Evolutionary conservation across 495 filamentous ascomycete species (phyloP), one percentile per base, ranked within the genome.

Genomic region (Usnea hakonensis): DNA sequence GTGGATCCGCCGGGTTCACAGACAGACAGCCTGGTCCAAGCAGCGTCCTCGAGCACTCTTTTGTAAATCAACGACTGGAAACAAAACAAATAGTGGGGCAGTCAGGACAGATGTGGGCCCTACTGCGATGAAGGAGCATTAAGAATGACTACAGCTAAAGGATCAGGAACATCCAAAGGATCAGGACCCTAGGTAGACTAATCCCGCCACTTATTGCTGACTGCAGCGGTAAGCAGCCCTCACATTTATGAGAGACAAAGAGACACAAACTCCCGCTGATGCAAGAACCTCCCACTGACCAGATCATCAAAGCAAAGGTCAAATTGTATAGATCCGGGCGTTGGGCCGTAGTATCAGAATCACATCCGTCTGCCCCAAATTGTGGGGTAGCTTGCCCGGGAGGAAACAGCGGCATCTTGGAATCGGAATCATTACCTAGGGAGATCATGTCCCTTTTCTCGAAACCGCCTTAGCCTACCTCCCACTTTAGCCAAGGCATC

Each of bases 331-430:
- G 30, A 28, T 17, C 11, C 14, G 17, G 26, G 30, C 46, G 17
- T 8, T 52, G 48, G 14, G 17, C 28, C 17, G 13, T 17, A 52
- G 6, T 3, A 32, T 23, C 40, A 33, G 26, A 26, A 26, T 35
- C 36, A 53, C 37, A 21, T 36, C 54, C 40, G 17, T 26, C 9
- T 26, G 43, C n/a, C 44, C 44, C 44, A 48, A 11, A 48, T 14
- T 60, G 44, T 60, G 46, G 44, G 44, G 58, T 37, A 28, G 41
- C 41, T 19, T 23, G 23, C 5, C 36, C 36, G 58, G 58, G 36
- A 60, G 10, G 14, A 60, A 33, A 40, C 46, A 61, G 58, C 58
- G 58, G 58, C 46, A 52, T 52, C 48, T 16, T 50, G n/a, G n/a
- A n/a, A n/a, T n/a, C n/a, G n/a, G n/a, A n/a, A 38, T 40, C 6